Evolutionary conservation across 352 stramenopile species (phyloP).

Genomic region (Thalassiosira pacifica): DNA sequence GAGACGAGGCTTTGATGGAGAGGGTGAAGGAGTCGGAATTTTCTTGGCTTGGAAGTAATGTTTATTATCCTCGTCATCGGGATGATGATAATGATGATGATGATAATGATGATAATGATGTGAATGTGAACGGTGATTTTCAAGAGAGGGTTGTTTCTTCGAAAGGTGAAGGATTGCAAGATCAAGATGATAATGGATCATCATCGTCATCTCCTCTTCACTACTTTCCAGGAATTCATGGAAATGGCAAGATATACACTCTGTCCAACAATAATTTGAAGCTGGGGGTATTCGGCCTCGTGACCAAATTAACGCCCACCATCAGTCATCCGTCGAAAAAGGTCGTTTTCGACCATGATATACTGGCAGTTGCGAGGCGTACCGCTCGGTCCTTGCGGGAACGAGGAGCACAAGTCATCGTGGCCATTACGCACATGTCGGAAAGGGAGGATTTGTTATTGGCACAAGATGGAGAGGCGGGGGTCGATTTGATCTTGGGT

Average conservation of each 20-base stretch:
- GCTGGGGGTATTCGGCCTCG: slow-evolving; percentile 65
- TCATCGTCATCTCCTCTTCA: not conserved
- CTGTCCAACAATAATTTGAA: slow-evolving; percentile 46
- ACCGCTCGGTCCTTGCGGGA: slow-evolving; percentile 8
- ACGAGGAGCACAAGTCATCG: slow-evolving; percentile 87
- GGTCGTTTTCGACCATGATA: slow-evolving; percentile 49
- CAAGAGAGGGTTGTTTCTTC: not conserved
- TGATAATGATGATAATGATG: too few relatives aligned
- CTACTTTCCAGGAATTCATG: slow-evolving; percentile 56
- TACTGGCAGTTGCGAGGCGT: slow-evolving; percentile 43
- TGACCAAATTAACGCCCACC: slow-evolving; percentile 61
- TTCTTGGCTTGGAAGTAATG: slow-evolving; percentile 68
- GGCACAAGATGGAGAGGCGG: slow-evolving; percentile 79
- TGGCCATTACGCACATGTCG: slow-evolving; percentile 90
- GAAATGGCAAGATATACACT: slow-evolving; percentile 50
- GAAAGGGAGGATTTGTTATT: slow-evolving; percentile 88
- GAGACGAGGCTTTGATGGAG: slow-evolving; percentile 55
- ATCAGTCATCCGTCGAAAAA: slow-evolving; percentile 52
- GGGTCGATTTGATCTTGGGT: slow-evolving; percentile 90
- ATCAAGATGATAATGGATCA: too few relatives aligned
- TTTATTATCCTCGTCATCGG: slow-evolving; percentile 47
- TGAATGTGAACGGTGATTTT: not conserved
- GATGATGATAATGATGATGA: too few relatives aligned
- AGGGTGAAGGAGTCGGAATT: slow-evolving; percentile 53
- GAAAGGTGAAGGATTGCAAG: not conserved